Conservation (phyloP, 2,329 filamentous ascomycete genomes). For the Neospermospora avenae region DNA sequence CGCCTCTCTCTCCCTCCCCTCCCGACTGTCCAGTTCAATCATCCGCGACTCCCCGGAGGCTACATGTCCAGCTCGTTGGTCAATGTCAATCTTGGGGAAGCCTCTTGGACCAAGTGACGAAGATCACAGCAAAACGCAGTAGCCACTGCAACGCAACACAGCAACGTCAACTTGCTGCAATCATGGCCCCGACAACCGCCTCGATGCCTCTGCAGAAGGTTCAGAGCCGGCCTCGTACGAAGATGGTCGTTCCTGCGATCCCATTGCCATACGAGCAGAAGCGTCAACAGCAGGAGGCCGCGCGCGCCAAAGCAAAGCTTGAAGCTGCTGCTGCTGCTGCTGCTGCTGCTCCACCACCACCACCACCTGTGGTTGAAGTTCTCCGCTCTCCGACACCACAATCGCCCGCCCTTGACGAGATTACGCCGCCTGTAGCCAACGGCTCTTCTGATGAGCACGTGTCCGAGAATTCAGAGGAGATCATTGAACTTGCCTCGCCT, state of each 20-base stretch:
- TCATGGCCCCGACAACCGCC: conserved; percentile 30
- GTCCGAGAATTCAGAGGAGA: conserved; percentile 12
- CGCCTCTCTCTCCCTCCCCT: not conserved
- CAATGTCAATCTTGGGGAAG: conserved; percentile 39
- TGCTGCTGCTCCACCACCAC: no score
- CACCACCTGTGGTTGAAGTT: conserved; percentile 5
- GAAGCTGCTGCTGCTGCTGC: conserved; percentile 15
- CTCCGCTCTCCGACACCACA: conserved; percentile 1
- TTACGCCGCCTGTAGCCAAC: conserved; percentile 16
- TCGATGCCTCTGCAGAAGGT: conserved; percentile 33
- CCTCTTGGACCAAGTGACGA: conserved; percentile 24
- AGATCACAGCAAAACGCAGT: conserved; percentile 6
- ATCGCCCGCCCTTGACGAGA: conserved; percentile 14
- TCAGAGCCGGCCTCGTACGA: conserved; percentile 31
- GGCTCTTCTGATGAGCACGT: conserved; percentile 15
- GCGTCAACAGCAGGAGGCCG: conserved; percentile 29
- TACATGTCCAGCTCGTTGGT: conserved; percentile 35
- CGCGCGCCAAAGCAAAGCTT: conserved; percentile 26
- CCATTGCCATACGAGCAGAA: conserved; percentile 35
- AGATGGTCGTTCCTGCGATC: conserved; percentile 33
- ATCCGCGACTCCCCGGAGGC: conserved; percentile 32
- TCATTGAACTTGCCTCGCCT: conserved; percentile 5
- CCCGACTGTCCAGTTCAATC: not conserved
- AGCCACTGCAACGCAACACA: not conserved
- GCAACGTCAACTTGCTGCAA: conserved; percentile 5